phyloP scores from a whole-genome alignment of 306 rosid species.

The Prunus dulcis region DNA sequence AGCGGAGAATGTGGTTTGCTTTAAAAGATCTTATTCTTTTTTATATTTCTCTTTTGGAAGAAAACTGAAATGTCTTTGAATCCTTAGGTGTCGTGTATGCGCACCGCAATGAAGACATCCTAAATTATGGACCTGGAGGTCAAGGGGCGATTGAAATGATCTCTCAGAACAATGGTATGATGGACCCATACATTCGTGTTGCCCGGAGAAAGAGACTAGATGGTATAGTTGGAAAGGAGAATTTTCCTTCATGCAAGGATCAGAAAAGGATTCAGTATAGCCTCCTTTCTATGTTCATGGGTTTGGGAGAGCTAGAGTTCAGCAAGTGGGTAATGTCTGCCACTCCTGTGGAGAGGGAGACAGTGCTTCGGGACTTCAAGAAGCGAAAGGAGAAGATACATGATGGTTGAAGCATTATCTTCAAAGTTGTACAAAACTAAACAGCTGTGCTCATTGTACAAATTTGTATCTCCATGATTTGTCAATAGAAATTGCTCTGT shows the following conservation, averaged over 20 bases:
- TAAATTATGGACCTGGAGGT: conserved; percentile 49
- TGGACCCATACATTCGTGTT: conserved; percentile 24
- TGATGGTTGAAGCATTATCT: conserved; percentile 5
- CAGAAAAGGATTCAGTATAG: conserved; percentile 57
- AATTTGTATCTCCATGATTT: neutral
- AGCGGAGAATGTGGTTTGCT: too few species aligned
- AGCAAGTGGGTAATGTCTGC: conserved; percentile 86
- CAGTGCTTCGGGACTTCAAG: conserved; percentile 56
- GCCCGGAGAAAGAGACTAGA: conserved; percentile 33
- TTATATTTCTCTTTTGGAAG: too few species aligned
- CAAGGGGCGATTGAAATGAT: conserved; percentile 31
- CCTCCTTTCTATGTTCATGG: conserved; percentile 53
- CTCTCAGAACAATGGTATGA: conserved; percentile 25
- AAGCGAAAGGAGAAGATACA: conserved; percentile 48
- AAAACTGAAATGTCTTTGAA: neutral
- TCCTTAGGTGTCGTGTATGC: conserved; percentile 68
- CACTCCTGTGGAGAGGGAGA: conserved; percentile 58
- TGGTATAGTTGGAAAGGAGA: conserved; percentile 22
- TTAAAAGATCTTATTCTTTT: neutral
- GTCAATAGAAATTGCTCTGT: neutral
- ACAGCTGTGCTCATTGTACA: neutral
- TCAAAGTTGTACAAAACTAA: neutral
- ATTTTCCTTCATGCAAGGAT: conserved; percentile 35
- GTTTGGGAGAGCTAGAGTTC: conserved; percentile 68
- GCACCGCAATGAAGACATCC: conserved; percentile 81